These are phyloP conservation scores for Cenchrus americanus DNA, from an alignment of 176 grass and related monocot species.

Conservation along the genomic window DNA sequence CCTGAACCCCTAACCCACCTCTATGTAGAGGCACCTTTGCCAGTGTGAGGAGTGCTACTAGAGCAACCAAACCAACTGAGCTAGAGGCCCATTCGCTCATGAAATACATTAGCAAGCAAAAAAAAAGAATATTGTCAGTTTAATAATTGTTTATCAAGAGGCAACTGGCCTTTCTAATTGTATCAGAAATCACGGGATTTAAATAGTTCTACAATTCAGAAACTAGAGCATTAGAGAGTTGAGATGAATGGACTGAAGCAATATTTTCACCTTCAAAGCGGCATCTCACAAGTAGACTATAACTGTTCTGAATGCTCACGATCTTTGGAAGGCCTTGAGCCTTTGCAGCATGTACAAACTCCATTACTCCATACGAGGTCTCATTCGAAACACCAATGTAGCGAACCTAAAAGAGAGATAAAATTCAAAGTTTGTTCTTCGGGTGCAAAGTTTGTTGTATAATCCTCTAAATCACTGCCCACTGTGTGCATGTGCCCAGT, in stretches of 20 bases:
- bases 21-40: too few species aligned
- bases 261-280: slow-evolving; percentile 74
- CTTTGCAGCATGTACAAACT: slow-evolving; percentile 78
- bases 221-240: neutral
- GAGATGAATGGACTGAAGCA: neutral
- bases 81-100: neutral
- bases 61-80: too few species aligned
- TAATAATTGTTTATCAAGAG: slow-evolving; percentile 12
- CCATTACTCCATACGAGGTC: slow-evolving; percentile 94
- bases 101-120: neutral
- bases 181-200: slow-evolving; percentile 6
- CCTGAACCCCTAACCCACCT: neutral
- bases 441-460: too few species aligned
- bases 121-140: neutral
- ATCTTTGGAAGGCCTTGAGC: slow-evolving; percentile 74
- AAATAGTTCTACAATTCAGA: neutral
- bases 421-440: too few species aligned
- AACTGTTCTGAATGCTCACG: slow-evolving; percentile 89
- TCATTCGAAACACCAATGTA: slow-evolving; percentile 95
- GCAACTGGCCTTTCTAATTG: neutral
- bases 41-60: too few species aligned
- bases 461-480: too few species aligned
- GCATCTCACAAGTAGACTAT: slow-evolving; percentile 80
- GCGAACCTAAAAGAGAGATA: slow-evolving; percentile 56
- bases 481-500: too few species aligned